phyloP scores from a whole-genome alignment of 148 eudicot species.

The Vaccinium macrocarpon region DNA sequence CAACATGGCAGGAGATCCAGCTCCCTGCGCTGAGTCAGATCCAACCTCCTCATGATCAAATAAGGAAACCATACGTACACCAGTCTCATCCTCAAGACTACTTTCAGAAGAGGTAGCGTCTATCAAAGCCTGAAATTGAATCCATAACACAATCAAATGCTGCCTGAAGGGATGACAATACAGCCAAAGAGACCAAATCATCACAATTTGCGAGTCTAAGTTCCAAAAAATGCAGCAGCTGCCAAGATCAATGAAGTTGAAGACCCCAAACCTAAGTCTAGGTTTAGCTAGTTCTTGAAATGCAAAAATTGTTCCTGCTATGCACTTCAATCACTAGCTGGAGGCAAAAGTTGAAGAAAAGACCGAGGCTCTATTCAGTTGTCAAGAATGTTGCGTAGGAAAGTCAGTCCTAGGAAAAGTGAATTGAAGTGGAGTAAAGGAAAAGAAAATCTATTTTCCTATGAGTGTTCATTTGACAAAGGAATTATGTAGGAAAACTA shows the following conservation, averaged over 20 bases:
- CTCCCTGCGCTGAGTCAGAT: conserved; percentile 97
- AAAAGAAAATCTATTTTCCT: too few relatives aligned
- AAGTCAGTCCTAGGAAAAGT: too few relatives aligned
- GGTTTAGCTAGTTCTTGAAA: neutral
- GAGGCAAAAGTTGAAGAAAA: too few relatives aligned
- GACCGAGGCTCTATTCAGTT: too few relatives aligned
- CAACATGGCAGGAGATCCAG: conserved; percentile 92
- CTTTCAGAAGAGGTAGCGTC: conserved; percentile 70
- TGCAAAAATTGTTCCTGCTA: neutral
- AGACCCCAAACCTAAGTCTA: neutral
- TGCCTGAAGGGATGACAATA: neutral
- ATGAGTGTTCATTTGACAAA: too few relatives aligned
- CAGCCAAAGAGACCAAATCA: neutral
- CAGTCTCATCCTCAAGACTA: conserved; percentile 82
- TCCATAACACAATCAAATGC: neutral
- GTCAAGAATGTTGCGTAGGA: too few relatives aligned
- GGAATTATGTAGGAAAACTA: too few relatives aligned
- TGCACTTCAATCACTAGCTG: neutral
- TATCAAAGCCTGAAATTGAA: conserved; percentile 72
- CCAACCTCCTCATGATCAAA: conserved; percentile 99
- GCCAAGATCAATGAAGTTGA: neutral
- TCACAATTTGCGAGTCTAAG: neutral
- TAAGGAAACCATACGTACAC: conserved; percentile 90
- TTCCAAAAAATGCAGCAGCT: neutral
- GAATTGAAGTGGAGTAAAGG: too few relatives aligned